These are phyloP conservation scores for Russula lepida DNA, from an alignment of 768 basidiomycete genomes.

Conservation along the genomic window DNA sequence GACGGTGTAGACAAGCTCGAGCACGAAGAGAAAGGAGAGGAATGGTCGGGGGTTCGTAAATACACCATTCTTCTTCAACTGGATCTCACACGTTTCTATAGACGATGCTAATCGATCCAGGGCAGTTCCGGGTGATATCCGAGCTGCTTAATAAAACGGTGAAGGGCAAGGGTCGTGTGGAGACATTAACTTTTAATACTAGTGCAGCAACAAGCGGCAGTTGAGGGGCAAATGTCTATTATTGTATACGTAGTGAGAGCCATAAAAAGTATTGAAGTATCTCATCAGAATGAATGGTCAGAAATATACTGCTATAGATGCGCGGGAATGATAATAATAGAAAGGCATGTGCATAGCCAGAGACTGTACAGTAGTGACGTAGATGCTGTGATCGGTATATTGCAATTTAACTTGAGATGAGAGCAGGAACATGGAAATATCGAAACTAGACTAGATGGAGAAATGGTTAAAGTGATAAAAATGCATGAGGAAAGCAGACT, in stretches of 20 bases:
- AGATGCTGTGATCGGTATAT: slow-evolving; percentile 15
- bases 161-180: slow-evolving; percentile 79
- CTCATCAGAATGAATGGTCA: not conserved
- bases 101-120: slow-evolving; percentile 90
- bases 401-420: slow-evolving; percentile 9
- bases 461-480: not conserved
- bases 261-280: slow-evolving; percentile 1
- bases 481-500: not conserved
- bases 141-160: slow-evolving; percentile 88
- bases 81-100: slow-evolving; percentile 27
- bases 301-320: slow-evolving; percentile 15
- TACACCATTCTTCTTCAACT: not conserved
- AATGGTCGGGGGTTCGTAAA: slow-evolving; percentile 79
- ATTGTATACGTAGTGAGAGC: not conserved
- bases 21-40: slow-evolving; percentile 63
- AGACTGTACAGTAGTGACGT: slow-evolving; percentile 9
- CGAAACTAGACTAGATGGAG: slow-evolving; percentile 1
- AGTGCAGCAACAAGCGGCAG: slow-evolving; percentile 40
- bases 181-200: slow-evolving; percentile 65
- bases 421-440: slow-evolving; percentile 4
- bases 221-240: slow-evolving; percentile 6
- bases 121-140: slow-evolving; percentile 80
- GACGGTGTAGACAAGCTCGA: slow-evolving; percentile 78
- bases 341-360: slow-evolving; percentile 10
- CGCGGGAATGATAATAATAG: slow-evolving; percentile 10